Percentiles rank a stretch among this genome's conserved stretches.
These are phyloP conservation scores for Schoenoplectus tabernaemontani DNA, from an alignment of 202 grass and related monocot genomes.

Conservation along the genomic window DNA sequence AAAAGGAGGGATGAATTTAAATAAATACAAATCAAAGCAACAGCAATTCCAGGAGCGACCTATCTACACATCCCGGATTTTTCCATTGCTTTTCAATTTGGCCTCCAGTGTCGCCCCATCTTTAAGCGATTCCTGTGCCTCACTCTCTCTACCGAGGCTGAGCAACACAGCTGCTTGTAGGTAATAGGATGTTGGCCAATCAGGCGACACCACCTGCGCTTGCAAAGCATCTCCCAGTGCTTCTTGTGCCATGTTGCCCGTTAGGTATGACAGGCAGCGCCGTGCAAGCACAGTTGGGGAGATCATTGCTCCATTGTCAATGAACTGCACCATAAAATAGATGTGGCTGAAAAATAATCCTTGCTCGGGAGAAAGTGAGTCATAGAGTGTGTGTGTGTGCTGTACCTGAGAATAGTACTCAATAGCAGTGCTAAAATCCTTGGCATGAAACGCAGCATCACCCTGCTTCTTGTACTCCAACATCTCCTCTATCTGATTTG, in stretches of 20 bases:
- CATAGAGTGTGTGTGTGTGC: slow-evolving; percentile 1
- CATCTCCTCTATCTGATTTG: slow-evolving; percentile 47
- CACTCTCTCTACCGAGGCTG: slow-evolving; percentile 33
- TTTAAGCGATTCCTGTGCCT: slow-evolving; percentile 34
- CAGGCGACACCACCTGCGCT: slow-evolving; percentile 37
- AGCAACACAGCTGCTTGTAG: slow-evolving; percentile 35
- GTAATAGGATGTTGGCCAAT: slow-evolving; percentile 43
- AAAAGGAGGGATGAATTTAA: slow-evolving; percentile 23
- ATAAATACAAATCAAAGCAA: slow-evolving; percentile 26
- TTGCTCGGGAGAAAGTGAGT: background rate
- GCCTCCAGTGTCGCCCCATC: slow-evolving; percentile 26
- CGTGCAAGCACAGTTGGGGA: slow-evolving; percentile 39
- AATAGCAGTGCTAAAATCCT: slow-evolving; percentile 66
- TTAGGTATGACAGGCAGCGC: slow-evolving; percentile 34
- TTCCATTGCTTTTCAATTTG: slow-evolving; percentile 25
- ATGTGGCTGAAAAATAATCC: background rate
- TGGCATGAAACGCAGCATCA: slow-evolving; percentile 64
- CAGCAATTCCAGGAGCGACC: background rate
- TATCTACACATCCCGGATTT: slow-evolving; percentile 21
- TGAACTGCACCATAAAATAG: slow-evolving; percentile 27
- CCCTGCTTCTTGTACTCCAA: slow-evolving; percentile 60
- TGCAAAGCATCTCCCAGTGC: slow-evolving; percentile 46
- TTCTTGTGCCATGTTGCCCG: slow-evolving; percentile 40
- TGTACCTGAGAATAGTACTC: slow-evolving; percentile 76
- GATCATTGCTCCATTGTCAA: slow-evolving; percentile 35